Percentiles rank a stretch among this genome's conserved stretches.
Conservation (phyloP, 176 grass and related monocot genomes). For the Thinopyrum elongatum region DNA sequence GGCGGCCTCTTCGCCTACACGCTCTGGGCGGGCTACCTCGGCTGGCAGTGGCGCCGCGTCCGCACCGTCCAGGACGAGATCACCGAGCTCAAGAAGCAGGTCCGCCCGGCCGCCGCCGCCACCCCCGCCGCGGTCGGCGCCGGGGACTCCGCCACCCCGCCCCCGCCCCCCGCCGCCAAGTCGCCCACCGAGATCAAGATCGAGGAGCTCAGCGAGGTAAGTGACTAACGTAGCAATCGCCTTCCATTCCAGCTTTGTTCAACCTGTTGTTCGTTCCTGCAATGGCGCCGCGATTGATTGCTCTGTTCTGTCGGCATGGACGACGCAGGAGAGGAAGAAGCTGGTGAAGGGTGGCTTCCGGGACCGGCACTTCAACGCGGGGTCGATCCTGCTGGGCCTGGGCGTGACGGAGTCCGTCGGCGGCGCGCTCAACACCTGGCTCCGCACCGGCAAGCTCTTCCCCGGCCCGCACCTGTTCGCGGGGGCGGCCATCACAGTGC, state of each 20-base stretch:
- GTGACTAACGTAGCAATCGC: background rate
- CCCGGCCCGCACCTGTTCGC: constrained; percentile 91
- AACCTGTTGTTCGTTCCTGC: background rate
- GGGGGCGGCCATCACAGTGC: constrained; percentile 74
- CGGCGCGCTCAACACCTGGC: constrained; percentile 78
- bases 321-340: constrained; percentile 71
- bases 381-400: constrained; percentile 80
- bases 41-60: constrained; percentile 96
- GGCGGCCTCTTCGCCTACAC: constrained; percentile 84
- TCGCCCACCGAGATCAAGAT: constrained; percentile 69
- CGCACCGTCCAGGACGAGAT: constrained; percentile 92
- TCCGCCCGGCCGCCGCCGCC: constrained; percentile 46
- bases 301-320: background rate
- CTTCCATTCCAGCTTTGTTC: background rate
- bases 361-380: constrained; percentile 86
- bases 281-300: background rate
- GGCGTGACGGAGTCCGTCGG: constrained; percentile 75
- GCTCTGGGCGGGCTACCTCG: constrained; percentile 88
- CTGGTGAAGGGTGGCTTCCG: constrained; percentile 70
- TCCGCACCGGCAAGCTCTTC: constrained; percentile 88
- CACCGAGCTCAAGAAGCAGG: constrained; percentile 83
- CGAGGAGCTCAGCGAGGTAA: constrained; percentile 72
- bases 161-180: constrained; percentile 8
- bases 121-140: constrained; percentile 41
- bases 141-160: background rate